Evolutionary conservation across 2,329 filamentous ascomycete species (phyloP), one percentile per base, ranked within the genome.

Genomic region (Xylaria sp.): DNA sequence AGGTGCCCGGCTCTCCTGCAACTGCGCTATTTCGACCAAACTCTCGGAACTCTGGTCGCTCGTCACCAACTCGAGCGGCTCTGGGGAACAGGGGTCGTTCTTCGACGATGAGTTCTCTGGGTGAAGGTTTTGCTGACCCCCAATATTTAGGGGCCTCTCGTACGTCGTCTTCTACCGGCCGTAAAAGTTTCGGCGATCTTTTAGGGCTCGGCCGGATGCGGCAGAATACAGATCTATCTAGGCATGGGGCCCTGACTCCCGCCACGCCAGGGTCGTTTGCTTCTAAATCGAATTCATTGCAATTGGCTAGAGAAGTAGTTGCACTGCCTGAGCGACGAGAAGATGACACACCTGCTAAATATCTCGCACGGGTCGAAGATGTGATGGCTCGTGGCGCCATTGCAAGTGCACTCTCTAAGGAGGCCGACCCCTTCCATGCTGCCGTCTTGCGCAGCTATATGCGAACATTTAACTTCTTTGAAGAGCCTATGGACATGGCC

Each of bases 401-500:
- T 74, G 94, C 94, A 15, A 92, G 92, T 56, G 89, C 93, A 18
- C 83, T 99, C 31, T 95, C 94, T 20, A 97, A 97, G 77, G 92
- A 90, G n/a, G 88, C 89, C 1, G 95, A 99, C 75, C 82, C 90
- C 0, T 99, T 98, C 79, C 92, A 91, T 56, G 89, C 90, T 68
- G 90, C 93, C 0, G 94, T 97, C 2, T 81, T 99, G 65, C 89
- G 95, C 69, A 98, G 95, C 78, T 98, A 97, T 78, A 98, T 98
- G 92, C 90, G 95, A 63, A 92, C 92, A 23, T 98, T 98, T 80
- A 90, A 91, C 62, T 98, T 98, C 82, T 98, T 98, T 76, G 94
- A 94, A 34, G 95, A 98, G 75, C 96, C 96, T 0, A 95, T 99
- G 84, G 96, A 99, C 79, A 98, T 99, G 94, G 93, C 95, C 1